Evolutionary conservation across 2,329 filamentous ascomycete species (phyloP), one percentile per base, ranked within the genome.

Genomic region (Aspergillus ibericus): DNA sequence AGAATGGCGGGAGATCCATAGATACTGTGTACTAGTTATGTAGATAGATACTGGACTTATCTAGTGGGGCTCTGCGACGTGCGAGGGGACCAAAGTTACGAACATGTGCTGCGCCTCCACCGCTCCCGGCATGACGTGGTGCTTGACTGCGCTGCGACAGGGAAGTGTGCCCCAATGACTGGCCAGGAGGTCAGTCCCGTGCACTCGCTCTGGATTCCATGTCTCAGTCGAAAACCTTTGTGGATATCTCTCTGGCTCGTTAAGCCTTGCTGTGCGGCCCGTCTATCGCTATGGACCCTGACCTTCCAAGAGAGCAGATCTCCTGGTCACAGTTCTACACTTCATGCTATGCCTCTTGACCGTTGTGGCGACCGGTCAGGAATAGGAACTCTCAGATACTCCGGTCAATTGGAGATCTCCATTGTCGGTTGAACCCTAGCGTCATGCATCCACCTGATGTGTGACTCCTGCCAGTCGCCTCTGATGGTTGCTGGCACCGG

Each of bases 91-190:
- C n/a, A 34, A 25, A 44, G 35, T 53, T 40, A 53, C 51, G 51
- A 42, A 44, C 36, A 32, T 44, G 36, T 53, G 36, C 50, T 53
- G 51, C 51, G 51, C 51, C 51, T 53, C 51, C 51, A 53, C 50
- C 42, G 20, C 25, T 29, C 51, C 22, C 36, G 36, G 36, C 36
- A 53, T 32, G 51, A 53, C 25, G 51, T 44, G 36, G 51, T 53
- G 25, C 51, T 16, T 42, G 40, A n/a, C n/a, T n/a, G n/a, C n/a
- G n/a, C n/a, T n/a, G n/a, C n/a, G 32, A 48, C 44, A 29, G 44
- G 44, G 27, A 12, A 29, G 44, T 29, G 44, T 48, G 44, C 44
- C 15, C n/a, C 25, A 32, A 48, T 29, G 25, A 48, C 44, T 29
- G 44, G 44, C n/a, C 27, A 16, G 18, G 25, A 29, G 27, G 4